Base-by-base conservation (phyloP, 306 rosid species). In the Cucurbita moschata region DNA sequence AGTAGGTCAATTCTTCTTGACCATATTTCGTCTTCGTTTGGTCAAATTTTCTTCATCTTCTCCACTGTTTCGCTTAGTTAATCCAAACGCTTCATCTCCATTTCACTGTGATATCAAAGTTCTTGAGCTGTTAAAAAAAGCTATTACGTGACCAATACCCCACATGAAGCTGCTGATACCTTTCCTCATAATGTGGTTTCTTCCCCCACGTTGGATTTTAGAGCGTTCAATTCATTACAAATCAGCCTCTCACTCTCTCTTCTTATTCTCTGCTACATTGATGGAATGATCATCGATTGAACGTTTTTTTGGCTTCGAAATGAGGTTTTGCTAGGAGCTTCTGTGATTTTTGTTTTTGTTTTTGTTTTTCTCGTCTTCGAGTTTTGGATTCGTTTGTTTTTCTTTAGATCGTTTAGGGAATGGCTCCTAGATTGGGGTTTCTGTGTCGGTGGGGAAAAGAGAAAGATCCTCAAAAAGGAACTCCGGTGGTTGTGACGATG, bases 401-500 rank as follows among this genome's bases (percentile, higher is more conserved):
- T 14, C 14, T 13, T 50, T 50, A 75, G 46, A 67, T 53, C 60
- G 76, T 71, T 78, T 80, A 15, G 60, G 46, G 80, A 85, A 93
- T 93, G 98, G 87, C 90, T 79, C 97, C 88, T 46, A 85, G 89
- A 67, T 77, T 88, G 82, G 90, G 88, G 54, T 93, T 90, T 79
- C 85, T 86, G 64, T 78, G 84, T 10, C 82, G 88, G 89, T 87
- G 95, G 95, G 77, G 77, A 7, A 90, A 82, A 74, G 88, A 86
- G 15, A 88, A 81, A 75, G 88, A 87, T 58, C 12, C 75, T 68
- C 82, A 75, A 74, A 86, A 77, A 69, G 97, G 97, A 74, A 86
- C 90, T 60, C 98, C 94, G 1, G 92, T 93, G 77, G 92, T 88
- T 23, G 98, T 93, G 85, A 90, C 82, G 74, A 90, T 89, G 97